A percentile compares a stretch with the other conserved stretches of the same genome.
phyloP scores from a whole-genome alignment of 352 stramenopile species.

The Pythium brassicae region DNA sequence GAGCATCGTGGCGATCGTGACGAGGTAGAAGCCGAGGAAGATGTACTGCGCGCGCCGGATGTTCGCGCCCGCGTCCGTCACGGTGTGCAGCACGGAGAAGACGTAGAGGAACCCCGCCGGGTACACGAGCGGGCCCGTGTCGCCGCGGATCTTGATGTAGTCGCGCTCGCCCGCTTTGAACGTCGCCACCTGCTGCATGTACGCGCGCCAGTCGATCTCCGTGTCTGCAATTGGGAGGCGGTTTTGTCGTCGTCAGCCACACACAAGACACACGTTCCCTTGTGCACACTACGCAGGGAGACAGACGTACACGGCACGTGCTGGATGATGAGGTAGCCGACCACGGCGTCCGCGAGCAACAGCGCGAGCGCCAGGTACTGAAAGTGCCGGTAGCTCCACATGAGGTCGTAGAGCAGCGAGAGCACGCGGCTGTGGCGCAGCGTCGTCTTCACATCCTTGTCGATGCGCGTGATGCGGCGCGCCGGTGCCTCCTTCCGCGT shows the following conservation, averaged over 20 bases:
- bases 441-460: constrained; percentile 85
- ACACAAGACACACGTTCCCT: not conserved
- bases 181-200: constrained; percentile 97
- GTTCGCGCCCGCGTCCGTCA: constrained; percentile 86
- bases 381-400: constrained; percentile 88
- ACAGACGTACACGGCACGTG: constrained; percentile 54
- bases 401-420: constrained; percentile 74
- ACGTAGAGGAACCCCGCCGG: constrained; percentile 97
- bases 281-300: not conserved
- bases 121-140: constrained; percentile 98
- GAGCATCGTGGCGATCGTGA: constrained; percentile 85
- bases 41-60: constrained; percentile 91
- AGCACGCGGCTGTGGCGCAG: constrained; percentile 61
- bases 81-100: constrained; percentile 90
- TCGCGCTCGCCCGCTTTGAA: constrained; percentile 93
- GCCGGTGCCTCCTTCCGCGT: not conserved
- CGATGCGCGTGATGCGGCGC: constrained; percentile 71
- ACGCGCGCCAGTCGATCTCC: constrained; percentile 99
- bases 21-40: constrained; percentile 95
- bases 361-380: constrained; percentile 51
- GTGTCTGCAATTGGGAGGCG: too few species aligned
- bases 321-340: constrained; percentile 81
- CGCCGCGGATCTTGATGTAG: constrained; percentile 94
- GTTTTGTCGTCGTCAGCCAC: too few species aligned
- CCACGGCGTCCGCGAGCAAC: constrained; percentile 47